These are phyloP conservation scores for Cytospora chrysosperma DNA, from an alignment of 2,329 filamentous ascomycete species.

Conservation along the genomic window DNA sequence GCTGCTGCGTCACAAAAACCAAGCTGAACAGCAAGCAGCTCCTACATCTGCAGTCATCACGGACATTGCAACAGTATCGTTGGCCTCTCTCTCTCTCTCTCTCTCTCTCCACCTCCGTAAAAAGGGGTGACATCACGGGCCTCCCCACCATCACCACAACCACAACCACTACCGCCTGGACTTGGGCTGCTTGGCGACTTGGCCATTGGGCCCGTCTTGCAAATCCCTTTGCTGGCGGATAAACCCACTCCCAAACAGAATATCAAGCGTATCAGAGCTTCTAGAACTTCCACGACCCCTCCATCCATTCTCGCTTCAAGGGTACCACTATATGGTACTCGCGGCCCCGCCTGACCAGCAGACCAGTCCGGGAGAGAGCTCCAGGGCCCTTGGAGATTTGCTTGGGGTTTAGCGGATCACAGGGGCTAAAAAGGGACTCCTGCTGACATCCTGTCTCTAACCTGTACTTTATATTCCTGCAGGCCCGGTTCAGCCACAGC, in stretches of 20 bases:
- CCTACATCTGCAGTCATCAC: constrained; percentile 1
- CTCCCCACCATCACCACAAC: constrained; percentile 1
- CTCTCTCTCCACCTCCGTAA: constrained; percentile 10
- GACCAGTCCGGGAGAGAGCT: constrained; percentile 21
- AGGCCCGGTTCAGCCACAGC: constrained; percentile 32
- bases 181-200: neutral
- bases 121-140: constrained; percentile 15
- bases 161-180: no score
- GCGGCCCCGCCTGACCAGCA: constrained; percentile 8
- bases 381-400: constrained; percentile 23
- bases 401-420: constrained; percentile 17
- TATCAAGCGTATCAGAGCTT: constrained; percentile 9
- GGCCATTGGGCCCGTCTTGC: constrained; percentile 2
- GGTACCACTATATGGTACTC: neutral
- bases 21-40: neutral
- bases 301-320: constrained; percentile 18
- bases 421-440: constrained; percentile 19
- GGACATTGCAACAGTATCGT: constrained; percentile 1
- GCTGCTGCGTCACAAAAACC: neutral
- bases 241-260: constrained; percentile 6
- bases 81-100: neutral
- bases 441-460: constrained; percentile 29
- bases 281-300: constrained; percentile 16
- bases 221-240: constrained; percentile 5
- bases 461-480: constrained; percentile 31